Evolutionary conservation across 306 rosid genomes (phyloP), one percentile per base, ranked within the genome.

Genomic region (Glycyrrhiza uralensis): DNA sequence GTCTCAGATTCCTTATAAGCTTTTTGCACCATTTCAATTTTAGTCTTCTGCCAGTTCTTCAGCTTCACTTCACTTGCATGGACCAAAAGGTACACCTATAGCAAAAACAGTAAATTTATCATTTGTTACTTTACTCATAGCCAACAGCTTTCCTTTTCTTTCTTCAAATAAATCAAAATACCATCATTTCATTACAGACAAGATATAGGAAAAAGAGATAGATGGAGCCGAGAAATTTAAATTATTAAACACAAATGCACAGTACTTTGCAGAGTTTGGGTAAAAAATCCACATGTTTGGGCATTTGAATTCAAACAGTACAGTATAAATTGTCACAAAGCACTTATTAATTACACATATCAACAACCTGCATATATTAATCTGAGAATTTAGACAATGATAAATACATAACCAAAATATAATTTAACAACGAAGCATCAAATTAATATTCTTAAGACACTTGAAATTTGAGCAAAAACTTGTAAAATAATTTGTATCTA

Each of bases 1-100:
- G 41, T 83, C 59, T 80, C 85, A 36, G 76, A 69, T 75, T 80
- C 89, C 80, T 69, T 29, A 13, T 65, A 24, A 75, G 81, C 41
- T 32, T 84, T 80, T 17, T 61, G 79, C 19, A 49, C 24, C 35
- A 73, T 84, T 77, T 84, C 87, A 81, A 57, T 79, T 62, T 82
- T 58, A 63, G 80, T 61, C 73, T 64, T 77, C 81, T 76, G 91
- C 84, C 58, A 70, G 54, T 78, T 89, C 78, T 86, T 76, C 74
- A 50, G 66, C 87, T 85, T 91, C 73, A 84, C 87, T 79, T 80
- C 87, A 76, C 82, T 81, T 47, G 88, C 76, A 87, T 94, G 96
- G 72, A 94, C 95, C 86, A 91, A 86, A 67, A 94, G 88, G 79
- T 91, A 91, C 42, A 91, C 96, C 99, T 94, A 83, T 79, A 50